Conservation (phyloP, 176 grass and related monocot species). For the Avena sativa region DNA sequence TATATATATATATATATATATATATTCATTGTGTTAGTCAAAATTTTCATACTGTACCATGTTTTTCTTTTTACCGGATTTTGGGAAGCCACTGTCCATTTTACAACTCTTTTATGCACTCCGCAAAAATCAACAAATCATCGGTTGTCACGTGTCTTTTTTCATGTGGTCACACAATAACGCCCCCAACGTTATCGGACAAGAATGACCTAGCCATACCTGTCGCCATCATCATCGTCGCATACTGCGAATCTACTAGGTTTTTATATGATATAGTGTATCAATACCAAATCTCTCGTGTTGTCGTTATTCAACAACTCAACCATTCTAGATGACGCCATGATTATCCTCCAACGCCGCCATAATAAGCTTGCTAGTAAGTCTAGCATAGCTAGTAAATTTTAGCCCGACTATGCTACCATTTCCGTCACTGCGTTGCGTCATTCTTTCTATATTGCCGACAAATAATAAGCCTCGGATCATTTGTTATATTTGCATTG, state of each 20-base stretch:
- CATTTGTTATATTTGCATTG: neutral
- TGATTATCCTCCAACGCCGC: neutral
- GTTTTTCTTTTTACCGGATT: neutral
- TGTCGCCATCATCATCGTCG: neutral
- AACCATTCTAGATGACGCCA: neutral
- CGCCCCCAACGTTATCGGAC: neutral
- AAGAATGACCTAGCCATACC: neutral
- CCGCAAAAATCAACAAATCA: neutral
- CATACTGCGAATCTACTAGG: neutral
- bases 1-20: too few species aligned
- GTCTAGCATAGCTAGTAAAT: neutral
- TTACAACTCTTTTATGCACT: neutral
- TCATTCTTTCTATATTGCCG: neutral
- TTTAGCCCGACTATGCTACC: neutral
- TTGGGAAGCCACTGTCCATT: neutral
- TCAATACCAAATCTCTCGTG: neutral
- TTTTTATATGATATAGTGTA: neutral
- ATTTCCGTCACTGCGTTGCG: neutral
- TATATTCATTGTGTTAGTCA: neutral
- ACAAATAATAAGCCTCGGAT: neutral
- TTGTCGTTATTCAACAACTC: neutral
- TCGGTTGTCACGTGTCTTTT: neutral
- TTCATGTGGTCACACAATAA: neutral
- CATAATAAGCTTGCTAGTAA: neutral
- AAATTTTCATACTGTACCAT: neutral